Evolutionary conservation across 371 early-diverging fungal genomes (phyloP).

Genomic region (Mucor racemosus): DNA sequence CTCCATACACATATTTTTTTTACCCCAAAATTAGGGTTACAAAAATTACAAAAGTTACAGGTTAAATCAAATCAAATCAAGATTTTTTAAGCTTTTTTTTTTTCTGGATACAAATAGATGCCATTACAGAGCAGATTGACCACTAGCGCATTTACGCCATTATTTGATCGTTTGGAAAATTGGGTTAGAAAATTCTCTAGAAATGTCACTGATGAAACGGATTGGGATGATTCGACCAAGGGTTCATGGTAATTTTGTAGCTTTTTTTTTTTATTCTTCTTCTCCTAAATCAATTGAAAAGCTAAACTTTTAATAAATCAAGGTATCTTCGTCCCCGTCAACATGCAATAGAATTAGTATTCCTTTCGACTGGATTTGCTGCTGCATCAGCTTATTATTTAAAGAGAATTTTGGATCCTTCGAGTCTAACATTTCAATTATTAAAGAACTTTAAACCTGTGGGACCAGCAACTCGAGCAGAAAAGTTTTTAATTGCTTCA

Average conservation of each 20-base stretch:
- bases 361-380: conserved; percentile 55
- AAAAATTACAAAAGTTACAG: neutral
- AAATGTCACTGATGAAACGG: conserved; percentile 48
- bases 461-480: conserved; percentile 46
- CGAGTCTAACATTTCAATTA: conserved; percentile 38
- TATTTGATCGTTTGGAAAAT: conserved; percentile 15
- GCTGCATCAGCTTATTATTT: conserved; percentile 46
- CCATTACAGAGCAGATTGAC: neutral
- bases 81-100: neutral
- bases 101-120: neutral
- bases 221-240: conserved; percentile 57
- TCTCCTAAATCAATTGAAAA: neutral
- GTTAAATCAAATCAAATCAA: neutral
- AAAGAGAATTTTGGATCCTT: conserved; percentile 46
- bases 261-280: no score
- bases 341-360: conserved; percentile 60
- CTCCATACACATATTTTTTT: neutral
- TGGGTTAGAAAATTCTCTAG: conserved; percentile 17
- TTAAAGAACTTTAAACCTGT: conserved; percentile 37
- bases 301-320: neutral
- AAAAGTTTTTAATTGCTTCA: conserved; percentile 42
- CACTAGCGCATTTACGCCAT: conserved; percentile 2
- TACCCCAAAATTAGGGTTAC: conserved; percentile 3
- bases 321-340: conserved; percentile 68
- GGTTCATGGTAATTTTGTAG: conserved; percentile 59